Evolutionary conservation across 2,329 filamentous ascomycete species (phyloP), one percentile per base, ranked within the genome.

Genomic region (Xylariales sp.): DNA sequence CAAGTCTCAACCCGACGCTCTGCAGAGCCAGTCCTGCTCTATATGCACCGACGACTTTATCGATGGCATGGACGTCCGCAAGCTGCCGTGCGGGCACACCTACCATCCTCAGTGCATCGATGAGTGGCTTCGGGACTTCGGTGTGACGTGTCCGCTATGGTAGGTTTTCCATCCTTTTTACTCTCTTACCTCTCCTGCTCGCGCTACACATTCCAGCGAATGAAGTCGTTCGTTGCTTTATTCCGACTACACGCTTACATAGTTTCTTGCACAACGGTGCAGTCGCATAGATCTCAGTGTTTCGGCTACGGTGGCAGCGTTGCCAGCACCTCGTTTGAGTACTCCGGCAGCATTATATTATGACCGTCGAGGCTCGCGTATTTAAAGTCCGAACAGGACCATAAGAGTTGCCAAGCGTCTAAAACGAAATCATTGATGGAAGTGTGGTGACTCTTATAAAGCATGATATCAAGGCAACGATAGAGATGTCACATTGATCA

Each of bases 111-210:
- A n/a, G 17, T 35, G 37, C 29, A 33, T 38, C 28, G 42, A 38
- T 28, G 41, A 29, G 38, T 42, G 21, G 37, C 41, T 40, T 24
- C 44, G 29, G 29, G 45, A 33, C 38, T 46, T 35, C 14, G 37
- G 34, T 11, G 43, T 40, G 23, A 34, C 38, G 11, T 36, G 38
- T 29, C 36, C 45, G 10, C 19, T 42, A 28, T 42, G 40, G 40
- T 32, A 38, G 17, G 40, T 42, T 18, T 17, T 15, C 23, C 5
- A 20, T 12, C 20, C 2, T 8, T 8, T 12, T 8, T 10, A 17
- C 11, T 17, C 30, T 17, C 17, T 17, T 8, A 6, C 12, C n/a
- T n/a, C n/a, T n/a, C n/a, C n/a, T n/a, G n/a, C n/a, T n/a, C n/a
- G n/a, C n/a, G n/a, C n/a, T n/a, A n/a, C n/a, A n/a, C n/a, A n/a